Evolutionary conservation across 75 land plant genomes (phyloP), one percentile per base, ranked within the genome.

Genomic region (Cunninghamia lanceolata): DNA sequence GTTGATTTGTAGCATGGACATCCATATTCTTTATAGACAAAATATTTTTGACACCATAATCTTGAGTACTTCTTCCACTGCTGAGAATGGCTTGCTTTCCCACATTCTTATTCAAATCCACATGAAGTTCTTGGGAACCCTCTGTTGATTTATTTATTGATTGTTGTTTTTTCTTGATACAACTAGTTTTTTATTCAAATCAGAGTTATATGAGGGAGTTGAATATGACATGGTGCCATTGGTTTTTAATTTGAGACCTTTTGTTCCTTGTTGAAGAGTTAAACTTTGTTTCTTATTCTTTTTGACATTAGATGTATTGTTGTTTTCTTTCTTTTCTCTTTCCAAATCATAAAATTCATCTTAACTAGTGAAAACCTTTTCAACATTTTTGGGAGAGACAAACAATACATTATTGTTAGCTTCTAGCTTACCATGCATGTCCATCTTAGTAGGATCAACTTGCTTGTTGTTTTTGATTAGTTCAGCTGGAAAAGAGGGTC

Each of bases 271-370:
- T 39, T 76, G 42, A 36, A 76, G 19, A 76, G 40, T 19, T 76
- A 19, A 19, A 76, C 42, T 25, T 39, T 39, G 79, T 42, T 76
- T 39, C 7, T 21, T 76, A 9, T 39, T 38, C 79, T 38, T 76
- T 42, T 76, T 76, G 17, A 76, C 79, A 76, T 39, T 39, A 76
- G 42, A 17, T 8, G 16, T 38, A 39, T 21, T 76, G 21, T 42
- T 42, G 39, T 76, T 38, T 76, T 76, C 79, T 38, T 76, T 76
- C 21, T 76, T 76, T 76, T 59, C 68, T 59, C 19, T 59, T 59
- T 59, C 19, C 9, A 34, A 34, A 19, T 32, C 35, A 73, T 73
- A 32, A 32, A 35, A 34, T 15, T 36, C 76, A 73, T 73, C 79
- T 19, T 76, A 38, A 17, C 34, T 21, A 76, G 3, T 16, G 25